phyloP scores from a whole-genome alignment of 2,329 filamentous ascomycete species.

The Rhinocladiella mackenziei region DNA sequence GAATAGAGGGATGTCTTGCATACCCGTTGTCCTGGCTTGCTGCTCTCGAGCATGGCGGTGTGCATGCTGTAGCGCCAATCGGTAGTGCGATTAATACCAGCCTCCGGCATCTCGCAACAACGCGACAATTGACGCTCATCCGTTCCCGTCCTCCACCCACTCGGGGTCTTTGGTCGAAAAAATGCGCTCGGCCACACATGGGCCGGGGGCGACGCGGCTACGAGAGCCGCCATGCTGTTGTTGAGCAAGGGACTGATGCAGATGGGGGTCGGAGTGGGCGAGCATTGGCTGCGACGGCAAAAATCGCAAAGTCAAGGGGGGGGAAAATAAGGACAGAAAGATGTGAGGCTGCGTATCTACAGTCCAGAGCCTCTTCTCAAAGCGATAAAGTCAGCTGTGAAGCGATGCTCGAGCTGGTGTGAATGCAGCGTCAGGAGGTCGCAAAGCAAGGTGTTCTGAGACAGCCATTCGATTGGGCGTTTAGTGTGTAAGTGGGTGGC shows the following conservation, averaged over 20 bases:
- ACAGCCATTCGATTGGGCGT: conserved; percentile 4
- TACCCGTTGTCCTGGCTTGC: conserved; percentile 27
- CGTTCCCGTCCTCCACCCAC: conserved; percentile 43
- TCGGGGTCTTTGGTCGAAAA: conserved; percentile 41
- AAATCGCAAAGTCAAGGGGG: conserved; percentile 5
- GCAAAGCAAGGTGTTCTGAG: conserved; percentile 6
- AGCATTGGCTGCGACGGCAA: conserved; percentile 25
- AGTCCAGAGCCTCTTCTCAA: conserved; percentile 15
- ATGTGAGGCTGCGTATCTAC: conserved; percentile 13
- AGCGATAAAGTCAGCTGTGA: conserved; percentile 12
- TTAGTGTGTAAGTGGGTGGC: conserved; percentile 4
- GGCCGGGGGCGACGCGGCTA: conserved; percentile 41
- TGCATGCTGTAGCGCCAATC: conserved; percentile 33
- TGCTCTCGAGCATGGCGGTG: conserved; percentile 28
- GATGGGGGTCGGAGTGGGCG: conserved; percentile 8
- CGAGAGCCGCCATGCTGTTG: conserved; percentile 45
- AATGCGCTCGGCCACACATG: conserved; percentile 40
- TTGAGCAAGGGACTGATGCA: conserved; percentile 11
- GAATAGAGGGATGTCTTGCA: conserved; percentile 26
- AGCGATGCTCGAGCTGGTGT: conserved; percentile 6
- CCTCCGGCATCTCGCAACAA: conserved; percentile 32
- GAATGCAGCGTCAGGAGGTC: conserved; percentile 24
- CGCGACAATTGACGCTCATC: conserved; percentile 38
- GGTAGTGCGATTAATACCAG: conserved; percentile 30
- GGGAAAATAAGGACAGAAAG: neutral